A percentile compares a stretch with the other conserved stretches of the same genome.
These are phyloP conservation scores for Aureobasidium pullulans DNA, from an alignment of 2,329 filamentous ascomycete species.

Conservation along the genomic window DNA sequence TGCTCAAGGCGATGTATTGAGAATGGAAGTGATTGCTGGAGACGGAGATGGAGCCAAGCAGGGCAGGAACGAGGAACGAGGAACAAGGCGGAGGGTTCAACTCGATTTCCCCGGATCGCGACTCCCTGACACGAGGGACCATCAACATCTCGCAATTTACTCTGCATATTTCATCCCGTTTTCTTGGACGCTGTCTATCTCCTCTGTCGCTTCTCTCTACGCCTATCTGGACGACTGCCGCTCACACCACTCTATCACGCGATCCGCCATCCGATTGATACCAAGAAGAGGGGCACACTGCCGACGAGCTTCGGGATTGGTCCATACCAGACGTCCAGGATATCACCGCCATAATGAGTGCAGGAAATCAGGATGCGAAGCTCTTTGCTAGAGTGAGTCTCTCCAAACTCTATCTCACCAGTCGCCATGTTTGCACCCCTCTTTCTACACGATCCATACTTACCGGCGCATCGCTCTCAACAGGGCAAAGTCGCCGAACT, in stretches of 20 bases:
- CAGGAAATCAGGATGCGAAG: constrained; percentile 89
- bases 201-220: no score
- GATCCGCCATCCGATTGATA: neutral
- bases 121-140: neutral
- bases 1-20: neutral
- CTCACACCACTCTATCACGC: neutral
- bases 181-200: neutral
- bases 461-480: constrained; percentile 39
- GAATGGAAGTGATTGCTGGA: neutral
- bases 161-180: neutral
- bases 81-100: neutral
- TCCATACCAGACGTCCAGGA: constrained; percentile 18
- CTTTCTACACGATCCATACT: constrained; percentile 34
- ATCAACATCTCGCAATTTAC: neutral
- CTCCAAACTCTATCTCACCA: neutral
- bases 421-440: constrained; percentile 31
- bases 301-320: constrained; percentile 14
- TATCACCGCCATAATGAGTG: constrained; percentile 45
- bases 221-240: neutral
- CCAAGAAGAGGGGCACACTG: constrained; percentile 11
- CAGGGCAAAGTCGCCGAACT: constrained; percentile 99
- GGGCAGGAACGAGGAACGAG: neutral
- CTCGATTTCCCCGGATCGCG: neutral
- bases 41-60: neutral
- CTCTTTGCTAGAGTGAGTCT: constrained; percentile 89